A percentile compares a stretch with the other conserved stretches of the same genome.
phyloP scores from a whole-genome alignment of 148 eudicot species.

The Chenopodium berlandieri region DNA sequence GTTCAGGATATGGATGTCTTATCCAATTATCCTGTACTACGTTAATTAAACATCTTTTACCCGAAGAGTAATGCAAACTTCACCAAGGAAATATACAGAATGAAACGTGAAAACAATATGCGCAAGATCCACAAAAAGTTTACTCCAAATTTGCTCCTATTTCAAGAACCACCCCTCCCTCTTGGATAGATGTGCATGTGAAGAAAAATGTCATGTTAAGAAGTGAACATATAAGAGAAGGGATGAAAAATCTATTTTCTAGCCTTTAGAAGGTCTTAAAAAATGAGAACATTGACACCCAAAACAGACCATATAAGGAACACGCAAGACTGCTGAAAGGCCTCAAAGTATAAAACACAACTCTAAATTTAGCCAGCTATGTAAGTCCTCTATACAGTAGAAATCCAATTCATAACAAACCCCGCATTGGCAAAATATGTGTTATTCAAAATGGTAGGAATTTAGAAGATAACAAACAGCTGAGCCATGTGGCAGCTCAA shows the following conservation, averaged over 20 bases:
- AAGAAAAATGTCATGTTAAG: neutral
- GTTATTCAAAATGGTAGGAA: neutral
- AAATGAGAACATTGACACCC: too few species aligned
- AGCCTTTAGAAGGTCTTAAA: too few species aligned
- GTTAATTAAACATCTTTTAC: neutral
- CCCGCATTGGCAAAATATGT: neutral
- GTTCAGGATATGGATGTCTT: neutral
- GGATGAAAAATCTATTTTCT: neutral
- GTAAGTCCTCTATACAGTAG: neutral
- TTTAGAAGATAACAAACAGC: neutral
- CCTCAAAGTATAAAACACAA: neutral
- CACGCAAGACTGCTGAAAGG: neutral
- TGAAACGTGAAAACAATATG: neutral
- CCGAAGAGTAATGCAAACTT: neutral
- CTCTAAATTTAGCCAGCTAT: neutral
- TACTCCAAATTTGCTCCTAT: neutral
- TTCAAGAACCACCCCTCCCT: neutral
- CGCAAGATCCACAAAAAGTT: neutral
- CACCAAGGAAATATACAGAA: neutral
- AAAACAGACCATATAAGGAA: too few species aligned
- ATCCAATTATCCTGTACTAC: neutral
- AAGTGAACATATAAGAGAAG: neutral
- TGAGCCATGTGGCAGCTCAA: neutral
- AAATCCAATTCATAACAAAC: neutral
- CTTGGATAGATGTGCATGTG: neutral